Evolutionary conservation across 495 filamentous ascomycete genomes (phyloP), one percentile per base, ranked within the genome.

Genomic region (Emericellopsis terricola): DNA sequence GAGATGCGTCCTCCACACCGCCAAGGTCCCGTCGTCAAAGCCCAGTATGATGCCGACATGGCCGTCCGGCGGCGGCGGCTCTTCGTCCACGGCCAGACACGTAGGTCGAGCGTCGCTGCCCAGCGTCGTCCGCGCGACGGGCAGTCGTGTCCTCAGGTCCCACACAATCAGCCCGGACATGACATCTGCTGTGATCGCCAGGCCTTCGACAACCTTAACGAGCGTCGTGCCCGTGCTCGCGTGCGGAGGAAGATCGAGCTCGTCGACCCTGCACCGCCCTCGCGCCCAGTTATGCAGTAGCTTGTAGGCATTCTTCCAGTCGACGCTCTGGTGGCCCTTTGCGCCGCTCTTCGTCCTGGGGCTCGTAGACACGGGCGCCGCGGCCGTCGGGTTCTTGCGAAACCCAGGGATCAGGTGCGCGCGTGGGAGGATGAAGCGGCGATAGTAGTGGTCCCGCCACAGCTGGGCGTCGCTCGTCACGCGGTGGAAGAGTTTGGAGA

Each of bases 251-350:
- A 34, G 34, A 1, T 52, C 53, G 15, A 93, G 65, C 52, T 92
- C 78, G 18, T 74, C 76, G 2, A 92, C 69, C 29, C 69, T 72
- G 39, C 86, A 94, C 41, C 70, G 73, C 16, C 89, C 89, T 40
- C 67, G 72, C 13, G 76, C 70, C 89, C 89, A 97, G 51, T 96
- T 96, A 47, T 94, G 79, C 33, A 80, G 69, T 21, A 94, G 64
- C 45, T 78, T 84, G 53, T 86, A 97, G 43, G 89, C 79, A 34
- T 67, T 64, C 60, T 94, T 94, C 89, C 89, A 97, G 52, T 64
- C 40, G 31, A 55, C 44, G 57, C 58, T n/a, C n/a, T n/a, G n/a
- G n/a, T n/a, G 37, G 15, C 15, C 48, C 34, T 28, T 56, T 55
- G 13, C 70, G 60, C 15, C 79, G 52, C 29, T 13, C n/a, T n/a